phyloP scores from a whole-genome alignment of 2,329 filamentous ascomycete genomes.

The Colletotrichum chlorophyti region DNA sequence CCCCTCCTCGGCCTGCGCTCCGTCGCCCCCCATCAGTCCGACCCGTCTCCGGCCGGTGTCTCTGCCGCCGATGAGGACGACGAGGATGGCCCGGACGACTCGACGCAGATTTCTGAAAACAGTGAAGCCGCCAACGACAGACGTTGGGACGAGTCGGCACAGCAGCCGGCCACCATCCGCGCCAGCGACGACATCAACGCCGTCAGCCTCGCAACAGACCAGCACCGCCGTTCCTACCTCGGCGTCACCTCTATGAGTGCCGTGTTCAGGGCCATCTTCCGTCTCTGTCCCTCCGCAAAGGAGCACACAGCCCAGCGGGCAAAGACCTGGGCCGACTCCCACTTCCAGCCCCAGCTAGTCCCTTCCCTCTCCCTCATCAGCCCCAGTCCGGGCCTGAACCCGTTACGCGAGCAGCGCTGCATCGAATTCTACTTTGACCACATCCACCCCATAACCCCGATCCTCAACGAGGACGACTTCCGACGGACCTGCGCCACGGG shows the following conservation, averaged over 20 bases:
- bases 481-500: conserved; percentile 39
- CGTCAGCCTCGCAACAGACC: conserved; percentile 56
- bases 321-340: conserved; percentile 31
- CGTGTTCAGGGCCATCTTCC: conserved; percentile 63
- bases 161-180: conserved; percentile 30
- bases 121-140: conserved; percentile 36
- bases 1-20: background rate
- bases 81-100: conserved; percentile 27
- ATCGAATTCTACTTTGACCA: conserved; percentile 68
- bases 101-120: conserved; percentile 35
- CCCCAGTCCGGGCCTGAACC: conserved; percentile 48
- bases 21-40: background rate
- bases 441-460: conserved; percentile 65
- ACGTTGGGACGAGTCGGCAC: conserved; percentile 37
- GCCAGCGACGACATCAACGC: conserved; percentile 42
- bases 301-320: conserved; percentile 35
- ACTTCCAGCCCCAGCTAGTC: conserved; percentile 39
- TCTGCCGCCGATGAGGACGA: background rate
- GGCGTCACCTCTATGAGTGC: conserved; percentile 71
- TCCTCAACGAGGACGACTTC: conserved; percentile 66
- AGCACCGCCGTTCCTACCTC: conserved; percentile 64
- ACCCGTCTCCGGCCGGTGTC: conserved; percentile 4
- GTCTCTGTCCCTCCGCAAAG: conserved; percentile 39
- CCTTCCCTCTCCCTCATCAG: conserved; percentile 27
- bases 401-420: conserved; percentile 43